Evolutionary conservation across 2,329 filamentous ascomycete genomes (phyloP).

Genomic region (Aspergillus viridinutans): DNA sequence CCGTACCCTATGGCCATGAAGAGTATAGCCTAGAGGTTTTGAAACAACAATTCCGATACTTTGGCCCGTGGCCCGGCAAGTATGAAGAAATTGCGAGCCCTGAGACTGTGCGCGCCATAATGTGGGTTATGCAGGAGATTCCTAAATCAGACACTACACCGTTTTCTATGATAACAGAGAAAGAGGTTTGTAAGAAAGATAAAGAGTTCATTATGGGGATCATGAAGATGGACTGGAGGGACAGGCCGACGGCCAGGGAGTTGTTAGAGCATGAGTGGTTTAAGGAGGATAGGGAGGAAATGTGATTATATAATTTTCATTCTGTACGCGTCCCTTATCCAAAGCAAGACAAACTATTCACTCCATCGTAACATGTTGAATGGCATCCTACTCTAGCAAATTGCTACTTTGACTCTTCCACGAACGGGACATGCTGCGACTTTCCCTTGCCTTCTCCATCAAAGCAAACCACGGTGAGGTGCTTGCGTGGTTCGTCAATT

Average conservation of each 20-base stretch:
- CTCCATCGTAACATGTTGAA: too few species aligned
- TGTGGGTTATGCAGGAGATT: conserved; percentile 3
- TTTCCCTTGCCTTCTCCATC: too few species aligned
- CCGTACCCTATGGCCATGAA: conserved; percentile 16
- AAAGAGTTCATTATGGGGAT: not conserved
- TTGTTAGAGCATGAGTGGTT: not conserved
- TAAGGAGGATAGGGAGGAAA: not conserved
- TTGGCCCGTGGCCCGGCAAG: conserved; percentile 6
- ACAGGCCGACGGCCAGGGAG: not conserved
- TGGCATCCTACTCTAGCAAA: too few species aligned
- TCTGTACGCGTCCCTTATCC: too few species aligned
- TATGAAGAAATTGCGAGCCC: conserved; percentile 51
- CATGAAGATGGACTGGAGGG: not conserved
- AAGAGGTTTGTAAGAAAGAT: not conserved
- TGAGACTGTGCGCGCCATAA: conserved; percentile 28
- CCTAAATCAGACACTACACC: not conserved
- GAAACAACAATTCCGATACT: conserved; percentile 17
- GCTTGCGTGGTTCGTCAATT: too few species aligned
- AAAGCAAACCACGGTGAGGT: too few species aligned
- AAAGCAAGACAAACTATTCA: too few species aligned
- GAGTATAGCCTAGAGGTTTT: conserved; percentile 17
- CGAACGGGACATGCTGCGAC: too few species aligned
- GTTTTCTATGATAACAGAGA: not conserved
- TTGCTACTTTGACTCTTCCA: too few species aligned
- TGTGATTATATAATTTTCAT: too few species aligned